Percentiles rank a stretch among this genome's conserved stretches.
phyloP scores from a whole-genome alignment of 441 rosid genomes.

The Pelargonium fulgidum region DNA sequence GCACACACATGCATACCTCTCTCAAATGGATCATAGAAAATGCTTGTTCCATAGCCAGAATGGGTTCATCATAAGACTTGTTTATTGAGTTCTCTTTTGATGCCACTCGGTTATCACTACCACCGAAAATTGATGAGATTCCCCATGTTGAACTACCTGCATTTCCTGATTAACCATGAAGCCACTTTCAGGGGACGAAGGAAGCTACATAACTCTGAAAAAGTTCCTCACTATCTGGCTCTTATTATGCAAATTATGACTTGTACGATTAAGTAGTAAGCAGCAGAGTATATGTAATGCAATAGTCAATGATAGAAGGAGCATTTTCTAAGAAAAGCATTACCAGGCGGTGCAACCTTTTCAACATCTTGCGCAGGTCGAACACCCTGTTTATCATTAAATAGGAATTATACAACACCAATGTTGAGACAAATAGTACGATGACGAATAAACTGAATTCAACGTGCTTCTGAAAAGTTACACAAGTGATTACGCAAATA shows the following conservation, averaged over 20 bases:
- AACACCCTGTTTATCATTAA: conserved; percentile 40
- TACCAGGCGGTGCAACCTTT: conserved; percentile 50
- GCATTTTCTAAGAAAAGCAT: background rate
- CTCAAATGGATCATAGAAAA: conserved; percentile 64
- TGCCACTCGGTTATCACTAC: conserved; percentile 46
- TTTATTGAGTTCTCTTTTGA: conserved; percentile 46
- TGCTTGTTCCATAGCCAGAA: conserved; percentile 40
- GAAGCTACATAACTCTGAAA: background rate
- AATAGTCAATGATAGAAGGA: background rate
- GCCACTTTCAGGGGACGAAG: background rate
- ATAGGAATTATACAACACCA: conserved; percentile 12
- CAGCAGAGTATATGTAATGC: background rate
- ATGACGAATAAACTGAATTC: conserved; percentile 9
- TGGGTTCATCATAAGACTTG: conserved; percentile 46
- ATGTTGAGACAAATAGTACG: conserved; percentile 1
- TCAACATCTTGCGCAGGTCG: conserved; percentile 47
- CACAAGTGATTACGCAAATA: background rate
- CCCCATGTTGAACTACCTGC: conserved; percentile 69
- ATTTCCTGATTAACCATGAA: conserved; percentile 30
- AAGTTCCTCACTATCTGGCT: background rate
- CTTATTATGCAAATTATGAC: background rate
- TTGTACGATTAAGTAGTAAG: background rate
- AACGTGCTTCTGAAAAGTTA: conserved; percentile 6
- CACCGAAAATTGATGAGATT: conserved; percentile 76
- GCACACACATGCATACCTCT: too few relatives aligned